Base-by-base conservation (phyloP, 306 rosid species). In the Citrullus mucosospermus region DNA sequence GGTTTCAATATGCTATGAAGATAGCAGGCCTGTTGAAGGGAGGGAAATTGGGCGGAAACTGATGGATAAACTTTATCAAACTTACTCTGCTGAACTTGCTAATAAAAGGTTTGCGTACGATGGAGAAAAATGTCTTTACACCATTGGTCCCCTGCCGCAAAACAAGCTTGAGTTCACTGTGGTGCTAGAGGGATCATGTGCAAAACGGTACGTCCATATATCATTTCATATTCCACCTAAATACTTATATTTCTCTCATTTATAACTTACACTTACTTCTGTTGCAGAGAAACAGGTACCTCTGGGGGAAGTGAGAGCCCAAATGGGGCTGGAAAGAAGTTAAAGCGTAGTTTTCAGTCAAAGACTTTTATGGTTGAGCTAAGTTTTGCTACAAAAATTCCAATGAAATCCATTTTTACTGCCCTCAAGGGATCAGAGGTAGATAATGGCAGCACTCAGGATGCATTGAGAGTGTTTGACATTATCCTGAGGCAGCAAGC, bases 381-480 rank as follows among this genome's bases (percentile, higher is more conserved):
- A 66, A 80, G 81, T 73, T 91, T 83, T 79, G 82, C 93, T 51
- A 78, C 96, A 34, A 82, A 88, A 87, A 86, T 92, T 85, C 93
- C 98, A 53, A 78, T 91, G 85, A 87, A 74, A 74, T 85, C 91
- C 71, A 65, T 88, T 66, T 79, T 80, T 46, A 84, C 85, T 84
- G 83, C 89, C 55, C 81, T 85, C 9, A 43, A 82, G 76, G 96
- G 87, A 86, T 86, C 80, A 39, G 88, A 85, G 68, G 84, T 76
- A 61, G 89, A 89, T 82, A 56, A 83, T 59, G 77, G 80, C 72
- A 48, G 79, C 72, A 34, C 83, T 80, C 91, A 85, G 80, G 96
- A 91, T 86, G 88, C 93, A 46, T 81, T 89, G 85, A 88, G 96
- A 87, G 97, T 91, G 78, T 92, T 95, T 61, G 89, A 95, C 85